Evolutionary conservation across 441 rosid genomes (phyloP).

Genomic region (Pelargonium cotyledonis): DNA sequence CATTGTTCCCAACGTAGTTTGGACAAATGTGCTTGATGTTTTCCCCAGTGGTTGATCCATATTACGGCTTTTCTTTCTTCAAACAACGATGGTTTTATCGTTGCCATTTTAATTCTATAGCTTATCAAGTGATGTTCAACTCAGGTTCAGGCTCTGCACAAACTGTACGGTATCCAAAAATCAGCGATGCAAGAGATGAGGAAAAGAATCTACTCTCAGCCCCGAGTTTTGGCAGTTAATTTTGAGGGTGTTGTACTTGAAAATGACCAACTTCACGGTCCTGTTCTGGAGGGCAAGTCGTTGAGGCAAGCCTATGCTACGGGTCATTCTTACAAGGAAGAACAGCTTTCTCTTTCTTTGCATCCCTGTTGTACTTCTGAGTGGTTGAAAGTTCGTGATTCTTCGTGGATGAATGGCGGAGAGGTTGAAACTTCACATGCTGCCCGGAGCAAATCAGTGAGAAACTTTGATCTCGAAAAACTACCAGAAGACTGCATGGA

Average conservation of each 20-base stretch:
- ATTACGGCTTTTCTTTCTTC: no score
- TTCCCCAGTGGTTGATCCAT: no score
- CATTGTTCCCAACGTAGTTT: no score
- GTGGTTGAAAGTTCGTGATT: background rate
- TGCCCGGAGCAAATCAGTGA: slow-evolving; percentile 8
- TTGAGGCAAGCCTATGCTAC: slow-evolving; percentile 5
- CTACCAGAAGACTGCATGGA: slow-evolving; percentile 14
- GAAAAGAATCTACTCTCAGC: background rate
- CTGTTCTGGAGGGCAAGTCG: slow-evolving; percentile 10
- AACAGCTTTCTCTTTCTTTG: slow-evolving; percentile 8
- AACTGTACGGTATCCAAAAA: slow-evolving; percentile 11
- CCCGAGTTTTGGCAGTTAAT: slow-evolving; percentile 5
- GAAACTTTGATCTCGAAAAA: slow-evolving; percentile 15
- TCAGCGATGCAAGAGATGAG: slow-evolving; percentile 10
- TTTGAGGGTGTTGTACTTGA: background rate
- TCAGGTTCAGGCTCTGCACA: slow-evolving; percentile 17
- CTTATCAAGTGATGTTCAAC: slow-evolving; percentile 3
- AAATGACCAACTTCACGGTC: slow-evolving; percentile 5
- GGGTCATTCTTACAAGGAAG: slow-evolving; percentile 6
- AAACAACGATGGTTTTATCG: background rate
- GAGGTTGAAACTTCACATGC: background rate
- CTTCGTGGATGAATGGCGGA: background rate
- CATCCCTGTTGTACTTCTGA: background rate
- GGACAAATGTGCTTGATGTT: no score
- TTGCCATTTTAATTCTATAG: background rate